Base-by-base conservation (phyloP, 495 filamentous ascomycete genomes). In the Penicillium riverlandense region DNA sequence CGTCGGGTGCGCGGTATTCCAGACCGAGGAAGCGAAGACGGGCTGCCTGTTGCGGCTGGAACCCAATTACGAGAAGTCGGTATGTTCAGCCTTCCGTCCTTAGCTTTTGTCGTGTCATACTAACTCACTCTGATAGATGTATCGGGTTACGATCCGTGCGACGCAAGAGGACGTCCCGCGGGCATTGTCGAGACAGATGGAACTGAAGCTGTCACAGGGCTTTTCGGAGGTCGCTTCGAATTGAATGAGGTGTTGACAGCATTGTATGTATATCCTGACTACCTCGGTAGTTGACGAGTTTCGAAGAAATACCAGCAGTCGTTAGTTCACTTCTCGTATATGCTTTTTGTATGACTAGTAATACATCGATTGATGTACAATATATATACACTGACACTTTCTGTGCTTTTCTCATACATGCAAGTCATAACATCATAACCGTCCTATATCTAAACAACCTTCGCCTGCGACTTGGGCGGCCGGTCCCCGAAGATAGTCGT, bases 21-120 rank as follows among this genome's bases (percentile, higher is more conserved):
- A 92, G 3, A 76, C 77, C 13, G 79, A 83, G 41, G 79, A 76
- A 5, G 90, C 91, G 35, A 99, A 96, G 74, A 88, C 86, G 64
- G 94, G 94, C 34, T 97, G 92, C 66, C 64, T 99, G 57, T 66
- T 99, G 67, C 76, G 94, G 54, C 62, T 97, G 65, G 94, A 99
- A 75, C 94, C 94, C 47, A 99, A 97, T 63, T 89, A 88, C 65
- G 78, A 80, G 48, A 90, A 84, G 41, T 86, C 84, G 79, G 91
- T 96, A 71, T 47, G 54, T 54, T 28, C 11, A 29, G 29, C 29
- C 16, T 6, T 14, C n/a, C 9, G 29, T 15, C 10, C 29, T 35
- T 6, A 37, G 1, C 5, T 29, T 11, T 13, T 14, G 15, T 11
- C 39, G n/a, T 30, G 15, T 1, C 12, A 9, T 7, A 1, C 12